These are phyloP conservation scores for Collybia nuda DNA, from an alignment of 768 basidiomycete species.

Conservation along the genomic window DNA sequence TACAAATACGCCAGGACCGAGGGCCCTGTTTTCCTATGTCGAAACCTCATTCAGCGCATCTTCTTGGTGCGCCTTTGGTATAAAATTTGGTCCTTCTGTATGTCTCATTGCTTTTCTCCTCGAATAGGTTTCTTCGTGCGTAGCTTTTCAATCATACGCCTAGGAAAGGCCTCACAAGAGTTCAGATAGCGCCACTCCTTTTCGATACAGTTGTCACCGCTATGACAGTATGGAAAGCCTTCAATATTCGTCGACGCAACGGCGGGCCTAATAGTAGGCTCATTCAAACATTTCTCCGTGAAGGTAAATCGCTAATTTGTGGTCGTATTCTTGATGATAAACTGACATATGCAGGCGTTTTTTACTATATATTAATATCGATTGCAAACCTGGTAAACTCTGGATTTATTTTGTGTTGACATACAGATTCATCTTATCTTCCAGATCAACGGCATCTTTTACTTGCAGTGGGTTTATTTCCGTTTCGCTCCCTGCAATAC, in stretches of 20 bases:
- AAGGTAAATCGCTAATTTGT: constrained; percentile 44
- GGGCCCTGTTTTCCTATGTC: constrained; percentile 83
- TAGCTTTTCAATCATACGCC: constrained; percentile 10
- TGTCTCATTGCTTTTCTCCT: constrained; percentile 5
- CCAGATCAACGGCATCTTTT: constrained; percentile 79
- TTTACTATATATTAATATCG: constrained; percentile 86
- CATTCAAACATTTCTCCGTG: constrained; percentile 82
- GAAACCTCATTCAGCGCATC: constrained; percentile 80
- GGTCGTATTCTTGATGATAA: constrained; percentile 2
- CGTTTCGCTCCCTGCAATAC: neutral
- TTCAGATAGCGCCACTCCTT: constrained; percentile 76
- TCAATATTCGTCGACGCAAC: constrained; percentile 71
- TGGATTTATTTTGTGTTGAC: neutral
- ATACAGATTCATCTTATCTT: constrained; percentile 3
- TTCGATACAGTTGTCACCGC: constrained; percentile 80
- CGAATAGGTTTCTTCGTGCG: constrained; percentile 57
- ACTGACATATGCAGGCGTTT: constrained; percentile 51
- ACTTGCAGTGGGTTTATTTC: constrained; percentile 62
- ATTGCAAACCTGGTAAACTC: constrained; percentile 67
- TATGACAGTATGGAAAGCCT: constrained; percentile 80
- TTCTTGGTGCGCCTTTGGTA: constrained; percentile 55
- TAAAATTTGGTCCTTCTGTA: neutral
- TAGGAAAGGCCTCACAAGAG: constrained; percentile 4
- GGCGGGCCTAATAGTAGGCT: constrained; percentile 77
- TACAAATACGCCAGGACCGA: constrained; percentile 28